Conservation (phyloP, 129 eudicot species). For the Tagetes patula region DNA sequence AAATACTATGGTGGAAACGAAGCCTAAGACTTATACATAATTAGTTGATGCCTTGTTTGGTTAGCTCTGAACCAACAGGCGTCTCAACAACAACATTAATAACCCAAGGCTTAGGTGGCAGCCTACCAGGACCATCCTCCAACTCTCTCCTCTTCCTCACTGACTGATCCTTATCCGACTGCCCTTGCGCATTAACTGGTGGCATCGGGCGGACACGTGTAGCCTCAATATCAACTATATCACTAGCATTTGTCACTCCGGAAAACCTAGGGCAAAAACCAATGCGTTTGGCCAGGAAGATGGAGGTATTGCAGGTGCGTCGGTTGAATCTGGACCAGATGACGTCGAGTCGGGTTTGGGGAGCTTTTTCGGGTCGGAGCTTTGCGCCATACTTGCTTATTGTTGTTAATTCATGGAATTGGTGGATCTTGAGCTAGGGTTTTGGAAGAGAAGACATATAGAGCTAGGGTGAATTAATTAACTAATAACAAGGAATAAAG, state of each 20-base stretch:
- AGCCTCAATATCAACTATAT: conserved; percentile 41
- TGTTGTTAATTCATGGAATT: conserved; percentile 21
- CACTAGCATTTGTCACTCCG: conserved; percentile 76
- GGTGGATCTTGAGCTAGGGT: conserved; percentile 40
- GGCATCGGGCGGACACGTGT: conserved; percentile 24
- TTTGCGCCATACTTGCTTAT: conserved; percentile 32
- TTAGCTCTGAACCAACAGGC: not conserved
- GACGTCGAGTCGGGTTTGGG: conserved; percentile 67
- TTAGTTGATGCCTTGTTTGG: too few relatives aligned
- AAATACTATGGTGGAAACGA: too few relatives aligned
- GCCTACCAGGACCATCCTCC: conserved; percentile 41
- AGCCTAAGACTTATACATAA: too few relatives aligned
- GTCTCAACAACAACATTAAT: conserved; percentile 3
- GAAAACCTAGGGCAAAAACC: conserved; percentile 95
- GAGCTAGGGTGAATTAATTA: not conserved
- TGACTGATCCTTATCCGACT: conserved; percentile 32
- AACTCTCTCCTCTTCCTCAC: conserved; percentile 56
- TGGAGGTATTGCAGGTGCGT: conserved; percentile 69
- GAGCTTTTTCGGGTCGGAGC: conserved; percentile 64
- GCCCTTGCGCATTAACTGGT: conserved; percentile 6
- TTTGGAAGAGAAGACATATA: not conserved
- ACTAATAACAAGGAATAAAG: not conserved
- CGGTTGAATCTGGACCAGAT: conserved; percentile 53
- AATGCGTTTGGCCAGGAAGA: conserved; percentile 89
- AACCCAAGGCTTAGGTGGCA: conserved; percentile 30